phyloP scores from a whole-genome alignment of 1,284 basidiomycete genomes.

The Papiliotrema nemorosa region DNA sequence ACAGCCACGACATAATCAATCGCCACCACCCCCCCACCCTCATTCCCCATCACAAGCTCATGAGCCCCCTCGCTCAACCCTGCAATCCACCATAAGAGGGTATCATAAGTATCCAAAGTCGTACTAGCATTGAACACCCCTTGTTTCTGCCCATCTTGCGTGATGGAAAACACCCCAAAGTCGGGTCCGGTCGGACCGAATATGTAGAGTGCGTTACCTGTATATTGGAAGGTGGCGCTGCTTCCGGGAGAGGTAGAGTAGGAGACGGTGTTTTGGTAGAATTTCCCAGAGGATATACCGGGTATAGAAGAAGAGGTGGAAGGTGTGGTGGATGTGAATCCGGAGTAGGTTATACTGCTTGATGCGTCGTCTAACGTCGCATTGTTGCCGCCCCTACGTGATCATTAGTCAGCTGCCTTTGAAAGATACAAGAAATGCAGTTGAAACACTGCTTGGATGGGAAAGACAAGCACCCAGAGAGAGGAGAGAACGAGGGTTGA shows the following conservation, averaged over 20 bases:
- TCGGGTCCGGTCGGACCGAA: conserved; percentile 32
- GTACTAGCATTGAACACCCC: conserved; percentile 26
- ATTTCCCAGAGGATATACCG: conserved; percentile 18
- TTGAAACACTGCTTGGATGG: too few species aligned
- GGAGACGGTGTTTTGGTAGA: conserved; percentile 28
- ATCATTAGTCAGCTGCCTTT: not conserved
- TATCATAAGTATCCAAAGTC: conserved; percentile 21
- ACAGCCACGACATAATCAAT: conserved; percentile 30
- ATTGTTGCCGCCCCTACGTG: conserved; percentile 16
- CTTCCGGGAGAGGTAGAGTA: conserved; percentile 25
- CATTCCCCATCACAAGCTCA: conserved; percentile 20
- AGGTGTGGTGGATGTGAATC: conserved; percentile 23
- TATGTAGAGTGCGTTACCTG: conserved; percentile 30
- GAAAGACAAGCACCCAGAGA: too few species aligned
- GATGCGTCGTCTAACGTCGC: conserved; percentile 30
- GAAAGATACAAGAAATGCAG: not conserved
- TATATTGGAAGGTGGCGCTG: conserved; percentile 18
- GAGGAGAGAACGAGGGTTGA: too few species aligned
- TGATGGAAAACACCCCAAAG: conserved; percentile 24
- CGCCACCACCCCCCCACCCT: conserved; percentile 25
- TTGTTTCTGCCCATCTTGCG: conserved; percentile 10
- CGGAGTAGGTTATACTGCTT: conserved; percentile 20
- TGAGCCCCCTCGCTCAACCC: conserved; percentile 14
- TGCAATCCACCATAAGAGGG: conserved; percentile 25
- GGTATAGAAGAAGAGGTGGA: conserved; percentile 8